phyloP scores from a whole-genome alignment of 768 basidiomycete genomes.

The Coprinellus micaceus region DNA sequence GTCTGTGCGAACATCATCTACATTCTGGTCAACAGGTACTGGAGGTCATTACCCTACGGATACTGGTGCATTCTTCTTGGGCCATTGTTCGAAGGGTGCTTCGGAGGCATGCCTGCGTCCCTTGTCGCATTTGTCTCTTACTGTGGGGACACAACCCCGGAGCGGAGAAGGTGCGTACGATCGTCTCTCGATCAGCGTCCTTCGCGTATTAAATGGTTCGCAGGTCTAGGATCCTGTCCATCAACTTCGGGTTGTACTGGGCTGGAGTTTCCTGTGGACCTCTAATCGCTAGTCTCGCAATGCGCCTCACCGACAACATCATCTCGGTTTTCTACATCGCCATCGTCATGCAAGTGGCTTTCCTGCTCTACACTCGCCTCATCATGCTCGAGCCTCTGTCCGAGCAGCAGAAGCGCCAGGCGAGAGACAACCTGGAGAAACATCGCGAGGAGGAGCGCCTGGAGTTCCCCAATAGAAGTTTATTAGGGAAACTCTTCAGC shows the following conservation, averaged over 20 bases:
- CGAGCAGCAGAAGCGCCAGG: constrained; percentile 39
- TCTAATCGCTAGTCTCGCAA: constrained; percentile 60
- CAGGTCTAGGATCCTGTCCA: constrained; percentile 64
- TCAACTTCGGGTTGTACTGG: constrained; percentile 64
- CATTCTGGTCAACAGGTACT: constrained; percentile 58
- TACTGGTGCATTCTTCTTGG: constrained; percentile 76
- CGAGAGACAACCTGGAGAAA: constrained; percentile 25
- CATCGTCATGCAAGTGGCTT: constrained; percentile 41
- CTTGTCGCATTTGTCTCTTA: constrained; percentile 59
- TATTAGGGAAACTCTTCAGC: constrained; percentile 30
- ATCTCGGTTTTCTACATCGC: constrained; percentile 74
- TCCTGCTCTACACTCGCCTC: constrained; percentile 50
- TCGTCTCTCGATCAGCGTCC: background rate
- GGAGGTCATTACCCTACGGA: constrained; percentile 64
- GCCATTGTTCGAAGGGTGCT: constrained; percentile 59
- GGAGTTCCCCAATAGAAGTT: background rate
- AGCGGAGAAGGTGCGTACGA: constrained; percentile 45
- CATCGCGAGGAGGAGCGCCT: constrained; percentile 30
- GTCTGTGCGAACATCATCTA: constrained; percentile 62
- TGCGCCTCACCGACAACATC: constrained; percentile 49
- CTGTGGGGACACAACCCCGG: constrained; percentile 60
- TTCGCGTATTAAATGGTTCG: background rate
- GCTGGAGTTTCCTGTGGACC: constrained; percentile 75
- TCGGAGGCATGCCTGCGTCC: constrained; percentile 57
- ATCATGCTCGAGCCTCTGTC: constrained; percentile 79